Conservation (phyloP, 768 basidiomycete species). For the Psilocybe sp. region DNA sequence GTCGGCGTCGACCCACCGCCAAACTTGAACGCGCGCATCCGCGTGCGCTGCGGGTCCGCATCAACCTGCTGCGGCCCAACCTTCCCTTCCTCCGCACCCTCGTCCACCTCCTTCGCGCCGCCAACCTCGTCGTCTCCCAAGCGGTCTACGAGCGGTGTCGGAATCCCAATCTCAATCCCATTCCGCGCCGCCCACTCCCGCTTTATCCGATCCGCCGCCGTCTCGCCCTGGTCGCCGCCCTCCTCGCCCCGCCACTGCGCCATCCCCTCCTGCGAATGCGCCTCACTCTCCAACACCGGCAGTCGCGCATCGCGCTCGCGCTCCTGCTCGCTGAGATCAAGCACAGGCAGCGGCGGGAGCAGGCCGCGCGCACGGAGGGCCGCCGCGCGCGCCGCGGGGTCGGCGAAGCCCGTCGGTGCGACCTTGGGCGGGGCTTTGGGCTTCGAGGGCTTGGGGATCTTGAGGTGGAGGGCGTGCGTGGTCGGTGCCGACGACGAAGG, state of each 20-base stretch:
- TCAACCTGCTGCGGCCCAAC: too few relatives aligned
- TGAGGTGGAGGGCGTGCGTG: too few relatives aligned
- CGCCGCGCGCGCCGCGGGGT: constrained; percentile 42
- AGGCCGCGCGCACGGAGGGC: constrained; percentile 62
- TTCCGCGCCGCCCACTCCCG: constrained; percentile 50
- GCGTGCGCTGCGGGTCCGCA: constrained; percentile 21
- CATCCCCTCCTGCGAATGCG: constrained; percentile 6
- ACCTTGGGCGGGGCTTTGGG: too few relatives aligned
- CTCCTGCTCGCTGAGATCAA: constrained; percentile 40
- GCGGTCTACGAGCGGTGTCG: neutral
- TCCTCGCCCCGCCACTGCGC: neutral
- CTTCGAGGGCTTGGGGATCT: too few relatives aligned
- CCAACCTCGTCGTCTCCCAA: neutral
- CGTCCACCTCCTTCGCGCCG: neutral
- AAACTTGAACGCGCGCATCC: constrained; percentile 34
- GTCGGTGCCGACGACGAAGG: neutral
- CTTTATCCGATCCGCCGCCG: constrained; percentile 53
- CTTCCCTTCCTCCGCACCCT: constrained; percentile 1
- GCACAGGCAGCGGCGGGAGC: constrained; percentile 46
- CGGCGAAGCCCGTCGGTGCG: constrained; percentile 12
- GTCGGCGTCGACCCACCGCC: constrained; percentile 8
- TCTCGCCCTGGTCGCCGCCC: constrained; percentile 6
- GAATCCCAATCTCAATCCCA: constrained; percentile 6
- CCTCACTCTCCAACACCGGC: constrained; percentile 26
- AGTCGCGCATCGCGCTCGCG: constrained; percentile 33